Evolutionary conservation across 805 yeast species (phyloP), one percentile per base, ranked within the genome.

Genomic region (Torulaspora franciscae): DNA sequence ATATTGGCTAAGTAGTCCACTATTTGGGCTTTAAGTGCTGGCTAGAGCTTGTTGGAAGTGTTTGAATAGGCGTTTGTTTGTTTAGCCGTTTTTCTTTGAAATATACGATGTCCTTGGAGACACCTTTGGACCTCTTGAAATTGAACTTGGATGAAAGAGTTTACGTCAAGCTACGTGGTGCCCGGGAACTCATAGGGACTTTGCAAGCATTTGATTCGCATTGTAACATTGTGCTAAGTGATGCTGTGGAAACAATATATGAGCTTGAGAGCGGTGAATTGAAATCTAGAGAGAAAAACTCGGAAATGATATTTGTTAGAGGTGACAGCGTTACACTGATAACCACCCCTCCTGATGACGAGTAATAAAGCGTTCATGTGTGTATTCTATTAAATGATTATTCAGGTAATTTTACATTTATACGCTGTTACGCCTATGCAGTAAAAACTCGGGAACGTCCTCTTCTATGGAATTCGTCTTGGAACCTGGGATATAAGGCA

Each of bases 301-400:
- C 88, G 13, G 96, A 87, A 45, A 86, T 93, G 89, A 81, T 93
- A 34, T 91, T 91, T 68, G 90, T 93, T 11, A 82, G 99, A 70
- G 99, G 99, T n/a, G 99, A 93, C 67, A 81, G 95, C 2, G 98
- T 93, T 35, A 87, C 95, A 40, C 74, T 90, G 55, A 82, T 93
- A 43, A 80, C 84, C 43, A 73, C 81, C 4, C 69, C 73, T 17
- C 42, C 62, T 24, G 62, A 61, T 7, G 65, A 61, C 9, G 62
- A 54, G 33, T 36, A 54, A 54, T n/a, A n/a, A 13, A 22, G 34
- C 27, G 19, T 7, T 15, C 15, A 19, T 15, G 14, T 30, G 33
- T 30, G 33, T 30, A 30, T 10, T 30, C 33, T 30, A 30, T 30
- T 14, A 30, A 14, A 32, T 32, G 32, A 24, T 26, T 26, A 19